These are phyloP conservation scores for Aspergillus alliaceus DNA, from an alignment of 2,329 filamentous ascomycete species.

Conservation along the genomic window DNA sequence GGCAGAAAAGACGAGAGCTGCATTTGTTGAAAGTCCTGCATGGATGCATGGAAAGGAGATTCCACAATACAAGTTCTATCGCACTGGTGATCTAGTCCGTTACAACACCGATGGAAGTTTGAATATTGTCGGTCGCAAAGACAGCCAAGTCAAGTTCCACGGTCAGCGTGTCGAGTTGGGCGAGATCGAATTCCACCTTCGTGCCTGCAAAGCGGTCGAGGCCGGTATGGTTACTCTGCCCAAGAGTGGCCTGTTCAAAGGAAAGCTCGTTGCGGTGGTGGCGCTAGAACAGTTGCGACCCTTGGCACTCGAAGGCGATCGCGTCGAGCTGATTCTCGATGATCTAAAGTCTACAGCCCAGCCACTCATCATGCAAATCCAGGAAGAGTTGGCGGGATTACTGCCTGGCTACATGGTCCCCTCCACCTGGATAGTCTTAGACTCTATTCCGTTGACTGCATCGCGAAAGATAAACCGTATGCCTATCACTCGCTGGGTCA, in stretches of 20 bases:
- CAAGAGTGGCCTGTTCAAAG: not conserved
- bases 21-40: constrained; percentile 23
- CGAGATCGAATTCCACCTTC: constrained; percentile 33
- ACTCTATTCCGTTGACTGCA: not conserved
- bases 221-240: not conserved
- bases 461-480: not conserved
- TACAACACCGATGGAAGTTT: constrained; percentile 36
- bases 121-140: constrained; percentile 56
- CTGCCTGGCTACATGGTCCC: not conserved
- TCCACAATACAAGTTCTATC: constrained; percentile 15
- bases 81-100: constrained; percentile 33
- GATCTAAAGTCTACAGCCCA: not conserved
- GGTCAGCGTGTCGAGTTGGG: constrained; percentile 65
- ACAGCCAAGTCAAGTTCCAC: constrained; percentile 64
- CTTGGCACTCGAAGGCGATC: not conserved
- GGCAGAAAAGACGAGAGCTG: constrained; percentile 15
- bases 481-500: not conserved
- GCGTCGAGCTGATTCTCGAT: not conserved
- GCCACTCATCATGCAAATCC: not conserved
- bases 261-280: not conserved
- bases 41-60: constrained; percentile 13
- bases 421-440: not conserved
- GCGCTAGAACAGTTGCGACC: constrained; percentile 1
- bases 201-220: not conserved
- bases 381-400: not conserved